Evolutionary conservation across 2,329 filamentous ascomycete species (phyloP).

Genomic region (Trichoderma sp.): DNA sequence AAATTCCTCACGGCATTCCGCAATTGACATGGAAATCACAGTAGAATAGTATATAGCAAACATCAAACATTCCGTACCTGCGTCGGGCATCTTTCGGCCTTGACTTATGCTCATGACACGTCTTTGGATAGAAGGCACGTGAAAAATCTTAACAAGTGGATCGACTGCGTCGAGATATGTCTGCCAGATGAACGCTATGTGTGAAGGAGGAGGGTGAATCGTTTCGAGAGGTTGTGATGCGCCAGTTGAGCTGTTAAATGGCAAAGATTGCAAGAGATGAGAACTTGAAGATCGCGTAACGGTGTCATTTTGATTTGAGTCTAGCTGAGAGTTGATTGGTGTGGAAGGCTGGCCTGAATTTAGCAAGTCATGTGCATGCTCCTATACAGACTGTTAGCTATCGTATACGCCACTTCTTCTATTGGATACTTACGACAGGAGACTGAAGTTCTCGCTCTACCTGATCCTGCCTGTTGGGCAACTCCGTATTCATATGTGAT

Average conservation of each 20-base stretch:
- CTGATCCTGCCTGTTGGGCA: background rate
- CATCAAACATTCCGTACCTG: slow-evolving; percentile 21
- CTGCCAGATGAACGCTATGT: slow-evolving; percentile 24
- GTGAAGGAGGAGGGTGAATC: slow-evolving; percentile 10
- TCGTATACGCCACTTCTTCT: background rate
- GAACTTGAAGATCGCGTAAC: background rate
- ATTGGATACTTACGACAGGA: background rate
- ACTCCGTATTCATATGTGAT: background rate
- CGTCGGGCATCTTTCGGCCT: slow-evolving; percentile 5
- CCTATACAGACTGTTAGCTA: background rate
- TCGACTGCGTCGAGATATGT: slow-evolving; percentile 26
- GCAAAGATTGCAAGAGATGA: background rate
- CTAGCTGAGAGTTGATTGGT: background rate
- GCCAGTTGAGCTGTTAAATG: background rate
- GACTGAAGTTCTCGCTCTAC: background rate
- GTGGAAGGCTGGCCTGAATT: background rate
- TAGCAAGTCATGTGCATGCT: background rate
- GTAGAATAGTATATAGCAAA: slow-evolving; percentile 28
- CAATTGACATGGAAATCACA: slow-evolving; percentile 10
- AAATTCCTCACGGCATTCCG: slow-evolving; percentile 19
- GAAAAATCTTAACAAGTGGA: slow-evolving; percentile 27
- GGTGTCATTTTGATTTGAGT: background rate
- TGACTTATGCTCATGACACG: slow-evolving; percentile 7
- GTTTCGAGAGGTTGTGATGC: background rate
- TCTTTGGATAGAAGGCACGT: slow-evolving; percentile 23